Conservation (phyloP, 148 eudicot genomes). For the Chenopodium berlandieri region DNA sequence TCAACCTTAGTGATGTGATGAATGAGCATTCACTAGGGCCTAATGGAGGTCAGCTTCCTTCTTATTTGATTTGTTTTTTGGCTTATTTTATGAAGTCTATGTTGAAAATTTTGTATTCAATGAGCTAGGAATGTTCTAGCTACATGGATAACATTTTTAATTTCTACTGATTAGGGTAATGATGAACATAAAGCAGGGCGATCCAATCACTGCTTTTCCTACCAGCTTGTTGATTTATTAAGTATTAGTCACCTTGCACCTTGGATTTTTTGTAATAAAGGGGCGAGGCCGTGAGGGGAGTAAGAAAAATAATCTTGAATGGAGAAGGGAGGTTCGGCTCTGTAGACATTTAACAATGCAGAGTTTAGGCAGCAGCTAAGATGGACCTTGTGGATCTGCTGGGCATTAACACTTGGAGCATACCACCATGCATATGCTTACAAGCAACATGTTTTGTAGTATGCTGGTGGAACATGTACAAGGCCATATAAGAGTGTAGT, state of each 20-base stretch:
- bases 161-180: background rate
- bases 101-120: background rate
- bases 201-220: background rate
- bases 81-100: background rate
- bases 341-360: background rate
- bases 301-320: background rate
- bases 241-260: background rate
- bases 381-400: no score
- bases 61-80: background rate
- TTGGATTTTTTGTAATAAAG: background rate
- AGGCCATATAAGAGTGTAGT: no score
- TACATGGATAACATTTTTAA: background rate
- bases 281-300: background rate
- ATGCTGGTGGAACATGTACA: no score
- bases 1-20: constrained; percentile 93
- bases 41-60: constrained; percentile 72
- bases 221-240: background rate
- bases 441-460: no score
- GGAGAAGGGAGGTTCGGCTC: background rate
- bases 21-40: constrained; percentile 95
- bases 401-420: no score
- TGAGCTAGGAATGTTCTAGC: background rate
- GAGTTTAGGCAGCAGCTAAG: no score
- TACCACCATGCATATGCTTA: no score
- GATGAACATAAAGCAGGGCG: background rate